A percentile compares a stretch with the other conserved stretches of the same genome.
These are phyloP conservation scores for Ceratobasidium sp. DNA, from an alignment of 1,284 basidiomycete genomes.

Conservation along the genomic window DNA sequence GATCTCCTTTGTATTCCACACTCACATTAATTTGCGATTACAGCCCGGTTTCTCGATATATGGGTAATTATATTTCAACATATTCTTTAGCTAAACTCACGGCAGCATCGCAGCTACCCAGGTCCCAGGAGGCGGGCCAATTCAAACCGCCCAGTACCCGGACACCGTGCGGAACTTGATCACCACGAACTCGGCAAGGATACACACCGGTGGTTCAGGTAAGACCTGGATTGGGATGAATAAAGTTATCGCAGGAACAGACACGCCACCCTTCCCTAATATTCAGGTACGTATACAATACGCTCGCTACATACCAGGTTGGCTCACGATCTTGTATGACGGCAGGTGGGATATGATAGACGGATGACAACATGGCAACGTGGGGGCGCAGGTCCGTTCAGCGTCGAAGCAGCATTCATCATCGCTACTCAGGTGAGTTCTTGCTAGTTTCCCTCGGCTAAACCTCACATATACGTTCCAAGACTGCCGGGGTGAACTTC, in stretches of 20 bases:
- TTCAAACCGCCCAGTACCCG: neutral
- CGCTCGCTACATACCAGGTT: no score
- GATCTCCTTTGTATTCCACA: neutral
- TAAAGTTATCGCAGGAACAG: neutral
- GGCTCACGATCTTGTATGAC: neutral
- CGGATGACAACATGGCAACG: neutral
- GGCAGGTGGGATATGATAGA: neutral
- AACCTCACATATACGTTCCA: neutral
- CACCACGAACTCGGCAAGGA: neutral
- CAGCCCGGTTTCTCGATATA: neutral
- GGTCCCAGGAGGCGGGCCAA: neutral
- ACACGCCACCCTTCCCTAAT: neutral
- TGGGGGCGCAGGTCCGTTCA: neutral
- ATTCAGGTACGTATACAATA: neutral
- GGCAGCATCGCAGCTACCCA: neutral
- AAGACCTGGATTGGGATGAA: neutral
- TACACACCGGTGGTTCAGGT: neutral
- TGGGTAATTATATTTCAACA: neutral
- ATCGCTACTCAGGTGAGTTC: neutral
- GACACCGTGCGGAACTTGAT: neutral
- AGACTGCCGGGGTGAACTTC: neutral
- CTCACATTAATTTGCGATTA: neutral
- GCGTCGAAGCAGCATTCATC: constrained; percentile 11
- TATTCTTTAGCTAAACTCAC: neutral
- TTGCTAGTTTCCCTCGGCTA: neutral